phyloP scores from a whole-genome alignment of 176 grass and related monocot species.

The Otatea glauca region DNA sequence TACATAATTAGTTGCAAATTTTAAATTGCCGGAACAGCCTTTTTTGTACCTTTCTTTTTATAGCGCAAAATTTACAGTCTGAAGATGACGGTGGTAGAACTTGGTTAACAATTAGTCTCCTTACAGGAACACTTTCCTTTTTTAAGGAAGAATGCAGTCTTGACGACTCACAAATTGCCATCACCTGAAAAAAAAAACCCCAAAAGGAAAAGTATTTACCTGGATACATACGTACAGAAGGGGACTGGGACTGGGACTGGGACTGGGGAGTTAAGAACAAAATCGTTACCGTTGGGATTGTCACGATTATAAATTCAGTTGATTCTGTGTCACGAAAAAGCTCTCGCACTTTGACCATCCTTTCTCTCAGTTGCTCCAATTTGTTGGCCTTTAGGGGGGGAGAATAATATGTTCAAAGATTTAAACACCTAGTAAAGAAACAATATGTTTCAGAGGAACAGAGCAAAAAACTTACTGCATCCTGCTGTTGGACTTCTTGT shows the following conservation, averaged over 20 bases:
- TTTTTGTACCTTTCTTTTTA: slow-evolving; percentile 91
- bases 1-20: neutral
- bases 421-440: slow-evolving; percentile 30
- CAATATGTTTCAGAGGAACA: slow-evolving; percentile 32
- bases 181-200: slow-evolving; percentile 58
- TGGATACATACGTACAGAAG: slow-evolving; percentile 1
- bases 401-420: slow-evolving; percentile 5
- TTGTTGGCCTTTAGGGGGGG: slow-evolving; percentile 65
- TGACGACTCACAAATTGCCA: slow-evolving; percentile 88
- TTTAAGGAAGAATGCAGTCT: slow-evolving; percentile 77
- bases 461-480: slow-evolving; percentile 62
- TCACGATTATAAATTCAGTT: slow-evolving; percentile 96
- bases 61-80: slow-evolving; percentile 96
- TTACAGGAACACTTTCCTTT: slow-evolving; percentile 95
- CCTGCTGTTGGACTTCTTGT: slow-evolving; percentile 72
- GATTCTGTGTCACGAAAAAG: slow-evolving; percentile 84
- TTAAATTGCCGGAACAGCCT: neutral
- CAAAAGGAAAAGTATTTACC: neutral
- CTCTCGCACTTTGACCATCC: slow-evolving; percentile 88
- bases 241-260: neutral
- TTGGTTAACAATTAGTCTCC: slow-evolving; percentile 91
- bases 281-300: slow-evolving; percentile 84
- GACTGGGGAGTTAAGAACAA: neutral
- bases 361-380: slow-evolving; percentile 87
- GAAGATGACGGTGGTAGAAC: slow-evolving; percentile 82